Percentiles rank a stretch among this genome's conserved stretches.
These are phyloP conservation scores for Calonectria honghensis DNA, from an alignment of 2,329 filamentous ascomycete genomes.

Conservation along the genomic window DNA sequence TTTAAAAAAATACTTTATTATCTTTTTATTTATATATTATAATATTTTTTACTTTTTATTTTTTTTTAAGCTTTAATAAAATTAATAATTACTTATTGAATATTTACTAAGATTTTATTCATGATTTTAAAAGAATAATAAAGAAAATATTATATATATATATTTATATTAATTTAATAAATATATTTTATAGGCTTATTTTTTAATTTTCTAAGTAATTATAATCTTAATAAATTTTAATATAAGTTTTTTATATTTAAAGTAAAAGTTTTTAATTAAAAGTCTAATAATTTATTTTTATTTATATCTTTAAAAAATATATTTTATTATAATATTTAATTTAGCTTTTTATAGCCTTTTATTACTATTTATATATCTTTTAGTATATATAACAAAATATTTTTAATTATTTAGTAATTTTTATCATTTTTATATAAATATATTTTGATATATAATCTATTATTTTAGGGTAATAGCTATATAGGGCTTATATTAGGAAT, in stretches of 20 bases:
- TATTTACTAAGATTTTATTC: not conserved
- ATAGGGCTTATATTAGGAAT: too few species aligned
- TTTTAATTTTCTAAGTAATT: not conserved
- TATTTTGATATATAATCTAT: too few species aligned
- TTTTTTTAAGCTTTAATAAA: not conserved
- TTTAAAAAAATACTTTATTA: not conserved
- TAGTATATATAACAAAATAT: too few species aligned
- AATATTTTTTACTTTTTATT: not conserved
- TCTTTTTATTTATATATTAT: not conserved
- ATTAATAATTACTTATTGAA: not conserved
- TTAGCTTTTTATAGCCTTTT: too few species aligned
- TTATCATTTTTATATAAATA: too few species aligned
- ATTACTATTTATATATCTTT: too few species aligned
- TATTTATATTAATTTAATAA: not conserved
- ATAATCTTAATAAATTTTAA: not conserved
- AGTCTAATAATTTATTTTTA: not conserved
- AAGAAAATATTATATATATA: not conserved
- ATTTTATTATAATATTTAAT: not conserved
- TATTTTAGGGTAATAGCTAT: too few species aligned
- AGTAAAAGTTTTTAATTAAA: not conserved
- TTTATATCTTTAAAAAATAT: not conserved
- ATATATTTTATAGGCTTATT: too few species aligned
- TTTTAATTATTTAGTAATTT: too few species aligned
- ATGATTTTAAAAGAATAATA: not conserved
- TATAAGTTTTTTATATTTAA: not conserved